Evolutionary conservation across 2,329 filamentous ascomycete species (phyloP).

Genomic region (Trichoderma sp.): DNA sequence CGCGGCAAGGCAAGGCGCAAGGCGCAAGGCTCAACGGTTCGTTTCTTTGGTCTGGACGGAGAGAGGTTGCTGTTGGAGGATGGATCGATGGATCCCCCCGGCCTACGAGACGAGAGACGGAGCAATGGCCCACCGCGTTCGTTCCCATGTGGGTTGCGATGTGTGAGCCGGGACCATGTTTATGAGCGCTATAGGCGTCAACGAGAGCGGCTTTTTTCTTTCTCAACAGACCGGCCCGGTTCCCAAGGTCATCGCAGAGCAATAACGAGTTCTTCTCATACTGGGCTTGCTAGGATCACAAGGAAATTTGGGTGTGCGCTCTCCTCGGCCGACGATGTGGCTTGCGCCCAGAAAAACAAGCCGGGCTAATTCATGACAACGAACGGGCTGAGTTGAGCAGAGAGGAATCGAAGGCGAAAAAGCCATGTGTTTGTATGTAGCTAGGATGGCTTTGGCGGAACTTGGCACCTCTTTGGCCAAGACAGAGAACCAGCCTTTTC

Average conservation of each 20-base stretch:
- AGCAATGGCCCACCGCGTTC: neutral
- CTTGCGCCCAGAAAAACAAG: neutral
- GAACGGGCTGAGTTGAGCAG: neutral
- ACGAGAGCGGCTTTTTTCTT: neutral
- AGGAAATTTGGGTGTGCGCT: neutral
- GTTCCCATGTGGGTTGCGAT: neutral
- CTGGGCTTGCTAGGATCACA: neutral
- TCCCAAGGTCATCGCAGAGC: neutral
- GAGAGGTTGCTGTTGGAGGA: neutral
- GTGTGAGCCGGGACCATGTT: neutral
- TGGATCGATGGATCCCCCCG: neutral
- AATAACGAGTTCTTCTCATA: neutral
- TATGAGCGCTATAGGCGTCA: neutral
- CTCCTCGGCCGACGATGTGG: neutral
- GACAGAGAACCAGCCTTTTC: neutral
- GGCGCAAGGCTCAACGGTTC: conserved; percentile 10
- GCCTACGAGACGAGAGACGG: neutral
- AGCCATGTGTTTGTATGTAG: neutral
- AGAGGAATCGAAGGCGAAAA: neutral
- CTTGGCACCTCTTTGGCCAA: neutral
- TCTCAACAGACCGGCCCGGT: neutral
- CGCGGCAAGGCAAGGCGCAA: conserved; percentile 8
- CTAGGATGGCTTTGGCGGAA: neutral
- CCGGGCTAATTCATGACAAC: neutral
- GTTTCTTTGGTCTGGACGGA: neutral